Base-by-base conservation (phyloP, 2,329 filamentous ascomycete genomes). In the Fusarium circinatum region DNA sequence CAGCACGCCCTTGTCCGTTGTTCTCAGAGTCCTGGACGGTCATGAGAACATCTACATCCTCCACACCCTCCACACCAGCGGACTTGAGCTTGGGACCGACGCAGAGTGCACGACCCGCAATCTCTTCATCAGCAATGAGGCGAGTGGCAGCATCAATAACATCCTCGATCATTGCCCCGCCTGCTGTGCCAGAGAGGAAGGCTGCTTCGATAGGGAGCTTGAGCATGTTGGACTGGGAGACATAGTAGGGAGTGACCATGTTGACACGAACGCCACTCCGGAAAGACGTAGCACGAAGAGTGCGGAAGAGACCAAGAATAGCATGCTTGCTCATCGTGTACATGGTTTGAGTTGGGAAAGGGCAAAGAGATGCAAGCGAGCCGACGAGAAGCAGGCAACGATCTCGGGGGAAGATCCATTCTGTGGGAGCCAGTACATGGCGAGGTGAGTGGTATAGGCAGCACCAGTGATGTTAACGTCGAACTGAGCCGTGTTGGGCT, bases 271-370 rank as follows among this genome's bases (percentile, higher is more conserved):
- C 82, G 30, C 88, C 88, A 47, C 85, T 81, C 13, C 66, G 30
- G 41, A 77, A 79, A 6, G 86, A 83, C 1, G 86, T 86, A 8
- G 83, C 79, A 22, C 91, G 85, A 51, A 93, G 81, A 11, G 85
- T 84, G 48, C 91, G 86, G 80, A 91, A 93, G 39, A 93, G 82
- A 0, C 91, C 92, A 17, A 91, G 84, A 1, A 93, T 86, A 26
- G 86, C 91, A 80, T 93, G 91, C 79, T 93, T 93, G 49, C 89
- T 86, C 38, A 88, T 84, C 30, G 85, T 85, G 79, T 93, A 93
- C 64, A 90, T 86, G 11, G 83, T 76, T 70, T 85, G 81, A 45
- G 82, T 82, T 6, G 86, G 80, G 36, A 88, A 77, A 8, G 85
- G 81, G n/a, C 76, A 60, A 8, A 90, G 67, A 17, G 88, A 89